Evolutionary conservation across 2,329 filamentous ascomycete genomes (phyloP), one percentile per base, ranked within the genome.

Genomic region (Talaromyces sp.): DNA sequence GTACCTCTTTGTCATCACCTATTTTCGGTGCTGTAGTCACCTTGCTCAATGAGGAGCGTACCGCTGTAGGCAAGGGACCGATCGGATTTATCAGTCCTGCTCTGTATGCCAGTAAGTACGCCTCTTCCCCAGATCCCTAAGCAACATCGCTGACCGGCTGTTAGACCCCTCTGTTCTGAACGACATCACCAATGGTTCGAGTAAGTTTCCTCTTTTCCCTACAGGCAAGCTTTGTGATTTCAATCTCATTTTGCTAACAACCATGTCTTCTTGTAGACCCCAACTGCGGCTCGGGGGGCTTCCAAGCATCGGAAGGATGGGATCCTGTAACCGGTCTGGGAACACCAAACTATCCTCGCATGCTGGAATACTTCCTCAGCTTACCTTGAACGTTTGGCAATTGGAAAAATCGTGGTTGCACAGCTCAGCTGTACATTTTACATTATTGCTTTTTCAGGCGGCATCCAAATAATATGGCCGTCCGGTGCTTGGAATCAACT

Each of bases 281-380:
- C 28, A 63, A 63, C 25, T 63, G 57, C 31, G 56, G 61, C 21
- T 63, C 56, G 14, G 31, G 21, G 12, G 57, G 61, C 31, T 63
- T 56, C 23, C 57, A 63, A 33, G 56, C 61, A 28, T 63, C 61
- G 25, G 62, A 58, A 67, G 71, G 69, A 66, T 74, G 71, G 72
- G 72, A 73, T 58, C 72, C 71, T 0, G 70, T 68, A 6, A 71
- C 72, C 5, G 70, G 73, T 7, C 63, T 75, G 37, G 72, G 72
- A 23, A 73, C 72, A 23, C 73, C 71, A 1, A 63, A 56, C 28
- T 63, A 46, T 21, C 37, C 61, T 56, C 42, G 54, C n/a, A 63
- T 63, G 56, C 23, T 59, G 48, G 56, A 37, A 14, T 63, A 55
- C 37, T 63, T 63, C 48, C 56, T 60, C 23, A 60, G 61, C 21